Conservation (phyloP, 192 early-diverging fungal species). For the Coemansia sp. region DNA sequence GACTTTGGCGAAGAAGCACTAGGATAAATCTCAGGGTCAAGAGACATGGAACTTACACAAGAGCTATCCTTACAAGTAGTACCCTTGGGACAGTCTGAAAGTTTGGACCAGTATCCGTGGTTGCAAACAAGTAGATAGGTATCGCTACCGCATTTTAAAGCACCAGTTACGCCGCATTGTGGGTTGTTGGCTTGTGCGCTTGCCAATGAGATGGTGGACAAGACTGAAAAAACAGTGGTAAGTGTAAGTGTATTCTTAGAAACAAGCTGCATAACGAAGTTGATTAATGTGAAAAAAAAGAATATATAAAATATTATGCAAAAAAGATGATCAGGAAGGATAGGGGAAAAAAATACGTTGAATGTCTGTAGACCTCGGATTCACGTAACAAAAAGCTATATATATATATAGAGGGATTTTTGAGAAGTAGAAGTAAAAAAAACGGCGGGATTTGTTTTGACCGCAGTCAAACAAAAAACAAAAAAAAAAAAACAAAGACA, state of each 20-base stretch:
- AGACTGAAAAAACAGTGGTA: neutral
- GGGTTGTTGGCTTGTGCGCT: neutral
- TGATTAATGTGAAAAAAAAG: no score
- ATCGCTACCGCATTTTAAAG: neutral
- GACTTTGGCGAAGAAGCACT: neutral
- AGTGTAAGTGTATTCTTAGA: neutral
- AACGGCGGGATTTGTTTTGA: no score
- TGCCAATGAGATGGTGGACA: neutral
- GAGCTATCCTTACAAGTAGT: neutral
- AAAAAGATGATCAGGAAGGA: no score
- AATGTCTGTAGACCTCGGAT: no score
- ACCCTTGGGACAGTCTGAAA: conserved; percentile 10
- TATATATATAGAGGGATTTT: no score
- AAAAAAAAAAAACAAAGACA: no score
- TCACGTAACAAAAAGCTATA: no score
- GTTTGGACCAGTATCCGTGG: conserved; percentile 1
- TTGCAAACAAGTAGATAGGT: conserved; percentile 1
- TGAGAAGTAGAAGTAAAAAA: no score
- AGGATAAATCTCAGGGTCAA: neutral
- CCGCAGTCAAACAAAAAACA: no score
- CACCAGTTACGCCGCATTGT: neutral
- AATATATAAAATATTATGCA: no score
- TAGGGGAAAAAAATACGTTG: no score
- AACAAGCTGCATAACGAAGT: neutral
- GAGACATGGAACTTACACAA: neutral